Evolutionary conservation across 2,329 filamentous ascomycete species (phyloP), one percentile per base, ranked within the genome.

Genomic region (Aureobasidium namibiae): DNA sequence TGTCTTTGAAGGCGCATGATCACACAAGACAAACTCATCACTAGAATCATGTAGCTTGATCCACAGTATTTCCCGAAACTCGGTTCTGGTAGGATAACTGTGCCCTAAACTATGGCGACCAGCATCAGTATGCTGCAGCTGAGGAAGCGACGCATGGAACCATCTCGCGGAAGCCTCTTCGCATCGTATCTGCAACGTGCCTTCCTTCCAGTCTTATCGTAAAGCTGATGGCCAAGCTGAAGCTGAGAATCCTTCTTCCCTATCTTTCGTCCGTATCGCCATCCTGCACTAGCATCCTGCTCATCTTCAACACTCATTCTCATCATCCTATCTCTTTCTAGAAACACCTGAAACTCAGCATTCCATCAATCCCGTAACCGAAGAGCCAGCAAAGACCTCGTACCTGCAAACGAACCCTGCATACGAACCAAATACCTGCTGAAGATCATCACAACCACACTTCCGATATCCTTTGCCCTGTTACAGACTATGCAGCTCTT

Each of bases 381-480:
- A 41, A 41, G 39, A 36, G n/a, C n/a, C 49, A 54, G 50, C 50
- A 41, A 18, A 54, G 38, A 54, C 50, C 50, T 56, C 31, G 39
- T 44, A 33, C 52, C 39, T 56, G 52, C 42, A 33, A 53, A 41
- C 39, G 4, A 29, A 21, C 31, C 52, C 52, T 45, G 50, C 50
- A 42, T 26, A 26, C 33, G 23, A 26, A 33, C 18, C 16, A 14
- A 42, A 21, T n/a, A 29, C 24, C 49, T 41, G 34, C 49, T n/a
- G 49, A 52, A 50, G 21, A 39, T 52, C 49, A 41, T 52, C 18
- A 11, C 16, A 42, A 16, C 18, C 23, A 29, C 41, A 16, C 13
- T 54, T 10, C 36, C 50, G 26, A 54, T 18, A 54, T 31, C 38
- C 50, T n/a, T n/a, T n/a, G n/a, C n/a, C n/a, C n/a, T 54, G 50